Base-by-base conservation (phyloP, 2,329 filamentous ascomycete genomes). In the Sphaerostilbella broomeana region DNA sequence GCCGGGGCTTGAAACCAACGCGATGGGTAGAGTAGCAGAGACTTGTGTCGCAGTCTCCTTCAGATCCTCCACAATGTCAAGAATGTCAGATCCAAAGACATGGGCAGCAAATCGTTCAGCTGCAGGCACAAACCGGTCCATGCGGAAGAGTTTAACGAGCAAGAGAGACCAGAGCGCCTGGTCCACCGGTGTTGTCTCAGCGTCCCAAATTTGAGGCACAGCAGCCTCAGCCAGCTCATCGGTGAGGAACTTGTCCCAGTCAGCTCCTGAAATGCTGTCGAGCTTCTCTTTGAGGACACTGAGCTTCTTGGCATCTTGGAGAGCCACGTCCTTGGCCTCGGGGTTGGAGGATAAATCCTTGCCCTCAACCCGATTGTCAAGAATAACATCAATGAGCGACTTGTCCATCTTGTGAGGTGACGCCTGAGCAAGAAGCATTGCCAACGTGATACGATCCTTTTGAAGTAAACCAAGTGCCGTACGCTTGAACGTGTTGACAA, bases 331-430 rank as follows among this genome's bases (percentile, higher is more conserved):
- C 53, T 72, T 80, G 33, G 72, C 71, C 12, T 78, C 70, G 4
- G 66, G 61, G 38, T 82, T 71, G 0, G 80, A 85, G 1, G 85
- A 94, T 18, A 94, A 68, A 59, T 95, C 90, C 28, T 76, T 75
- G 43, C 85, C 87, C 47, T 82, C 74, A 24, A 94, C 67, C 35
- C 77, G 77, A 35, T 82, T 76, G 55, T 95, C 89, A 4, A 98
- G 74, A 28, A 98, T 81, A 21, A 79, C 72, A 54, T 98, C 94
- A 48, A 98, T 84, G 45, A 95, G 71, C 10, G 73, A 72, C 69
- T 89, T 92, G 60, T 98, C 87, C 84, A 97, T 95, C 53, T 86
- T 79, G 68, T 90, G 95, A 1, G 92, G 92, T n/a, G 90, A 85
- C 5, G 90, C 92, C 63, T 97, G 92, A 6, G 89, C 88, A 30